A percentile compares a stretch with the other conserved stretches of the same genome.
Evolutionary conservation across 2,329 filamentous ascomycete genomes (phyloP).

Genomic region (Botrytis byssoidea): DNA sequence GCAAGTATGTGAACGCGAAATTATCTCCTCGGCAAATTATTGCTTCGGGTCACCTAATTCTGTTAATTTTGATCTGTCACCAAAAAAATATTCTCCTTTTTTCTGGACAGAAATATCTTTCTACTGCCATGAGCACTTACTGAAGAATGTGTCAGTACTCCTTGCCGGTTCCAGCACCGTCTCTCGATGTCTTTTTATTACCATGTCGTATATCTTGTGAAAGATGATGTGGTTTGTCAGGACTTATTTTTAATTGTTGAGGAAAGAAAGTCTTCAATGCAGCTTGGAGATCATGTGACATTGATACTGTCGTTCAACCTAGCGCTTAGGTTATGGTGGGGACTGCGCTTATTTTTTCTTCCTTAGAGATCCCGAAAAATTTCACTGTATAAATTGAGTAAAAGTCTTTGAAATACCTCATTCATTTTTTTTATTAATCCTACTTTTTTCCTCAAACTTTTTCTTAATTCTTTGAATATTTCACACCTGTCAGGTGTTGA

Average conservation of each 20-base stretch:
- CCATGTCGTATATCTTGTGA: background rate
- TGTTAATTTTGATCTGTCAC: background rate
- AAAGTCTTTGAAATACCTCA: background rate
- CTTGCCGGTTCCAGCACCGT: background rate
- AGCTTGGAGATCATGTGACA: background rate
- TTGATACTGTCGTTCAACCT: background rate
- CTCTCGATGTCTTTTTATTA: background rate
- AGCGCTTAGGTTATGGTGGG: background rate
- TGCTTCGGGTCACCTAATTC: background rate
- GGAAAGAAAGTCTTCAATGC: background rate
- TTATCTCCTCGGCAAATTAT: background rate
- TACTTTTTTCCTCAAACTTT: background rate
- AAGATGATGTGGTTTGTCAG: background rate
- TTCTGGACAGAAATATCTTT: background rate
- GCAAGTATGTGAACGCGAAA: background rate
- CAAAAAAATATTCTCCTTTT: background rate
- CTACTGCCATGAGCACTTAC: background rate
- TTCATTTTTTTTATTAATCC: background rate
- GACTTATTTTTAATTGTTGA: background rate
- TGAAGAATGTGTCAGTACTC: background rate
- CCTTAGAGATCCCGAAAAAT: background rate
- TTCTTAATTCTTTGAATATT: background rate
- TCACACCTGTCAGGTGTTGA: background rate
- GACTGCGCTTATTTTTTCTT: conserved; percentile 3
- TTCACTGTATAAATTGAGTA: background rate